A percentile compares a stretch with the other conserved stretches of the same genome.
These are phyloP conservation scores for Phytopythium sindhum DNA, from an alignment of 352 stramenopile genomes.

Conservation along the genomic window DNA sequence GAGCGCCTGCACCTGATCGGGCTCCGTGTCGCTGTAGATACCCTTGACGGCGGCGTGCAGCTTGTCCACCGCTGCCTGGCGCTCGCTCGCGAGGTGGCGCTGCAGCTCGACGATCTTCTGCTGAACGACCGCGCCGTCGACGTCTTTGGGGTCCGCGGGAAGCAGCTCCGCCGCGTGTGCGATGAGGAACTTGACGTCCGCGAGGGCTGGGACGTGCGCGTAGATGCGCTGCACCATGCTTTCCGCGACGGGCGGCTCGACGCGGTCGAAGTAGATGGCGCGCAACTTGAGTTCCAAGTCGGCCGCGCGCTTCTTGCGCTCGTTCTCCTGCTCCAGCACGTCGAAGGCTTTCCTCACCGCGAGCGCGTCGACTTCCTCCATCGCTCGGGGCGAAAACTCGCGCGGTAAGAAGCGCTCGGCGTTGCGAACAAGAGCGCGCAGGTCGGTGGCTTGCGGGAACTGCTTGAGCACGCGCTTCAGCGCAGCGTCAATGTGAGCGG, in stretches of 20 bases:
- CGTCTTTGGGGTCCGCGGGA: slow-evolving; percentile 50
- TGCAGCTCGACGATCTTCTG: slow-evolving; percentile 57
- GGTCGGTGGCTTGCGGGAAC: slow-evolving; percentile 56
- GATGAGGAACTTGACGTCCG: slow-evolving; percentile 83
- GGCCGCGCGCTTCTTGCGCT: slow-evolving; percentile 75
- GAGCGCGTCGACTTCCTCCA: slow-evolving; percentile 13
- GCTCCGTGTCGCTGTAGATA: slow-evolving; percentile 82
- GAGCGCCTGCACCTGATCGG: slow-evolving; percentile 53
- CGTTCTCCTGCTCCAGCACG: slow-evolving; percentile 35
- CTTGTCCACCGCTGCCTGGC: slow-evolving; percentile 61
- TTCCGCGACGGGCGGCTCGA: slow-evolving; percentile 79
- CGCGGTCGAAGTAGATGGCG: slow-evolving; percentile 88
- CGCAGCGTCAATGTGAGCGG: slow-evolving; percentile 24
- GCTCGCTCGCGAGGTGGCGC: slow-evolving; percentile 58
- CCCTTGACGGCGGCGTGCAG: slow-evolving; percentile 50
- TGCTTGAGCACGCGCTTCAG: slow-evolving; percentile 55
- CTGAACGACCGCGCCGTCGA: slow-evolving; percentile 63
- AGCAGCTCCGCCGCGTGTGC: slow-evolving; percentile 69
- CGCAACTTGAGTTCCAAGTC: slow-evolving; percentile 89
- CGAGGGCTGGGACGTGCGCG: slow-evolving; percentile 55
- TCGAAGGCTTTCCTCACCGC: slow-evolving; percentile 28
- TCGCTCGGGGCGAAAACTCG: slow-evolving; percentile 27
- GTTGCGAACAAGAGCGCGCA: slow-evolving; percentile 83
- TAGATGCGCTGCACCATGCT: slow-evolving; percentile 83
- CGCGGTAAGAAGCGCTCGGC: slow-evolving; percentile 75